Conservation (phyloP, 768 basidiomycete species). For the Lactarius indigo region DNA sequence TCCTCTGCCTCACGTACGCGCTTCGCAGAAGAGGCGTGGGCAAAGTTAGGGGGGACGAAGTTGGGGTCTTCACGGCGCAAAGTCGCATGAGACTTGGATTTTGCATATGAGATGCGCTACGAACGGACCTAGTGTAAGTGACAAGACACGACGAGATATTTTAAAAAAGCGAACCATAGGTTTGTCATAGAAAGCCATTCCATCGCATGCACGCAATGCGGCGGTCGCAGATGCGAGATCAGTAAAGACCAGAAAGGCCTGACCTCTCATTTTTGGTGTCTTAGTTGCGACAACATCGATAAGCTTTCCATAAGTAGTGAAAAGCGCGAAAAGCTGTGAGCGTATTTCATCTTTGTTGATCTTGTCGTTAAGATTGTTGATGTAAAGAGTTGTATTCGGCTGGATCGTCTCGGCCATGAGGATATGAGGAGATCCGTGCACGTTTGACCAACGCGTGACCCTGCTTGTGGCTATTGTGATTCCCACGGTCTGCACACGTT, state of each 20-base stretch:
- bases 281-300: conserved; percentile 93
- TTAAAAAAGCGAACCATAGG: conserved; percentile 64
- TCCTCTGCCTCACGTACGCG: conserved; percentile 59
- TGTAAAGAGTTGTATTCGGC: conserved; percentile 85
- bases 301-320: conserved; percentile 90
- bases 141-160: conserved; percentile 7
- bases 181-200: conserved; percentile 91
- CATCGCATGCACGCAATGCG: conserved; percentile 89
- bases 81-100: conserved; percentile 84
- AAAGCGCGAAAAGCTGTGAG: conserved; percentile 78
- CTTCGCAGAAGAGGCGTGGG: conserved; percentile 56
- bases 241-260: conserved; percentile 94
- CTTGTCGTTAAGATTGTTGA: conserved; percentile 92
- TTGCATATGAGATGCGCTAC: conserved; percentile 90
- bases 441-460: conserved; percentile 16
- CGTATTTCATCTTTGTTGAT: conserved; percentile 88
- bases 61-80: conserved; percentile 72
- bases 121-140: conserved; percentile 19
- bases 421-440: background rate
- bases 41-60: conserved; percentile 70
- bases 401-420: conserved; percentile 49
- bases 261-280: conserved; percentile 80
- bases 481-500: conserved; percentile 12
- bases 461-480: background rate
- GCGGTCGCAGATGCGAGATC: conserved; percentile 89